Percentiles rank a stretch among this genome's conserved stretches.
Evolutionary conservation across 441 rosid genomes (phyloP).

Genomic region (Adansonia rubrostipa): DNA sequence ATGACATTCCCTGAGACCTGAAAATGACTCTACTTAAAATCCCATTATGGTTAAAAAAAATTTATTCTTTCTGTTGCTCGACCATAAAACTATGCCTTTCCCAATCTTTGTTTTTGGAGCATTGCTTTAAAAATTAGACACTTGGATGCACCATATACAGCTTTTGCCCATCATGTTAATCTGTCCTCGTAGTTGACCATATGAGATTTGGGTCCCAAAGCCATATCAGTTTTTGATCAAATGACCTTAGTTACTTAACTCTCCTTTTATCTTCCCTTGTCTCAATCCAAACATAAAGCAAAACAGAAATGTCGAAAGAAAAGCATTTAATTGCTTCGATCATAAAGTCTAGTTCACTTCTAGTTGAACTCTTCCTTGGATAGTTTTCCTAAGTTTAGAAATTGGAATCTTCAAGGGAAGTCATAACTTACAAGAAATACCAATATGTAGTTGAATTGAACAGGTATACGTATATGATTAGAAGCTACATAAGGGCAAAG

Average conservation of each 20-base stretch:
- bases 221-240: not conserved
- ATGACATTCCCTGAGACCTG: constrained; percentile 5
- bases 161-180: not conserved
- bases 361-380: not conserved
- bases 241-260: not conserved
- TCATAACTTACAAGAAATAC: constrained; percentile 7
- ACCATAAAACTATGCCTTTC: constrained; percentile 6
- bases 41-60: constrained; percentile 7
- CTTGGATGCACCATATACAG: not conserved
- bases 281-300: too few relatives aligned
- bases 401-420: constrained; percentile 23
- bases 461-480: not conserved
- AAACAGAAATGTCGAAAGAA: not conserved
- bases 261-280: too few relatives aligned
- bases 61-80: constrained; percentile 25
- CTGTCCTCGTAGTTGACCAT: not conserved
- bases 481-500: not conserved
- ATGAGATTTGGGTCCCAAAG: not conserved
- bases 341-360: not conserved
- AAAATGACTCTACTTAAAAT: constrained; percentile 25
- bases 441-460: not conserved
- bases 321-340: constrained; percentile 9
- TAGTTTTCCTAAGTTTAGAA: not conserved
- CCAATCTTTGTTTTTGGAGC: not conserved
- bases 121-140: not conserved